These are phyloP conservation scores for Penicillium arizonense DNA, from an alignment of 495 filamentous ascomycete species.

Conservation along the genomic window DNA sequence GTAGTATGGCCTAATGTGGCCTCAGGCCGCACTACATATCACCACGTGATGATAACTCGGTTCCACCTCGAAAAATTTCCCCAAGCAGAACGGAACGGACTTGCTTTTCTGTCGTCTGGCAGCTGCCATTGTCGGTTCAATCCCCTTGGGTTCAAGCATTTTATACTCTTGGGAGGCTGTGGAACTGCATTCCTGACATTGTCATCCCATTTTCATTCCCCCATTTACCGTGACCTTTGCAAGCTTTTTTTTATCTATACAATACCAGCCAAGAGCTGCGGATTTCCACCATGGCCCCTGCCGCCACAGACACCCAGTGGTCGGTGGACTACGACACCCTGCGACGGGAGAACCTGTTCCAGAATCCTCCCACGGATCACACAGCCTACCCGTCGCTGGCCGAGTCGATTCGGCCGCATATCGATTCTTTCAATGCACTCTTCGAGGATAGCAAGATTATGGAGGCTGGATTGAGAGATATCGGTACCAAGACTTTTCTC, in stretches of 20 bases:
- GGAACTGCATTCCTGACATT: conserved; percentile 1
- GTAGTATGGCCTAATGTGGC: background rate
- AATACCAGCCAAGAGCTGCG: conserved; percentile 14
- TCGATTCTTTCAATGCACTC: conserved; percentile 94
- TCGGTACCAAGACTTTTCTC: conserved; percentile 82
- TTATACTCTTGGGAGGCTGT: conserved; percentile 18
- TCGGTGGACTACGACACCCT: conserved; percentile 77
- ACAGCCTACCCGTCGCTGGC: conserved; percentile 87
- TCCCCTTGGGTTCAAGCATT: conserved; percentile 17
- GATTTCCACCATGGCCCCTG: conserved; percentile 40
- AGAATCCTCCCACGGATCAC: conserved; percentile 79
- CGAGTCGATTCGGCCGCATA: conserved; percentile 79
- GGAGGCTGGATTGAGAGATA: conserved; percentile 76
- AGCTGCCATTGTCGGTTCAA: conserved; percentile 32
- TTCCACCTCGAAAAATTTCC: conserved; percentile 52
- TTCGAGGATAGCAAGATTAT: conserved; percentile 70
- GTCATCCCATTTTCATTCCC: background rate
- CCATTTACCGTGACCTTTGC: background rate
- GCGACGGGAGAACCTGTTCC: conserved; percentile 82
- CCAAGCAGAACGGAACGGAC: conserved; percentile 21
- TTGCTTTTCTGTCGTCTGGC: conserved; percentile 16
- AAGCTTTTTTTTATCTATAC: conserved; percentile 11
- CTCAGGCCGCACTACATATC: conserved; percentile 33
- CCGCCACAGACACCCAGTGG: conserved; percentile 71
- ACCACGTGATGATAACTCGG: conserved; percentile 48